phyloP scores from a whole-genome alignment of 208 protist species.

The Trypanosomatidae sp. region DNA sequence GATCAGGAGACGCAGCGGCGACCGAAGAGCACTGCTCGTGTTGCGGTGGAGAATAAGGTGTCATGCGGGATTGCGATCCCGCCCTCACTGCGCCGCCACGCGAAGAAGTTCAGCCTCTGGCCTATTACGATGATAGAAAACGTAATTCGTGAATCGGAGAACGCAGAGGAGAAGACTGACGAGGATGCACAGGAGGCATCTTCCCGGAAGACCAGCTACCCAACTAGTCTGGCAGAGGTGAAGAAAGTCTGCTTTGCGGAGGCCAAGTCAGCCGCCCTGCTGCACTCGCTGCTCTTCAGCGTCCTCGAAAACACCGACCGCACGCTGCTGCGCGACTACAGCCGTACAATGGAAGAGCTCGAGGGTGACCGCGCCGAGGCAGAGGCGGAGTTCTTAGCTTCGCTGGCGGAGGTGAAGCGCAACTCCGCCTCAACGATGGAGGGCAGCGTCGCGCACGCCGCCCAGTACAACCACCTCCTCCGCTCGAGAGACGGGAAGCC shows the following conservation, averaged over 20 bases:
- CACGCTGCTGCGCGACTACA: conserved; percentile 71
- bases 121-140: conserved; percentile 50
- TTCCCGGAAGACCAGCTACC: conserved; percentile 11
- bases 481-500: too few relatives aligned
- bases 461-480: conserved; percentile 76
- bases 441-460: conserved; percentile 64
- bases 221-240: conserved; percentile 45
- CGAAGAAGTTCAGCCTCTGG: conserved; percentile 78
- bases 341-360: conserved; percentile 81
- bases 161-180: not conserved
- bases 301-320: conserved; percentile 61
- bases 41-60: conserved; percentile 35
- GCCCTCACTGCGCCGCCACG: conserved; percentile 57
- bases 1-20: not conserved
- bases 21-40: not conserved
- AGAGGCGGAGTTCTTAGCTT: conserved; percentile 68
- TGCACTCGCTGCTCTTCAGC: conserved; percentile 73
- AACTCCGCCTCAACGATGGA: conserved; percentile 65
- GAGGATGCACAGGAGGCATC: not conserved
- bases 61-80: conserved; percentile 57
- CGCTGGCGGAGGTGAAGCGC: conserved; percentile 47
- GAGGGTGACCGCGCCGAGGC: conserved; percentile 56
- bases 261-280: conserved; percentile 56
- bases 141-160: conserved; percentile 17
- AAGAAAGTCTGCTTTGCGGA: conserved; percentile 62